A percentile compares a stretch with the other conserved stretches of the same genome.
These are phyloP conservation scores for Pseudonitzschia delicatissima DNA, from an alignment of 108 stramenopile genomes.

Conservation along the genomic window DNA sequence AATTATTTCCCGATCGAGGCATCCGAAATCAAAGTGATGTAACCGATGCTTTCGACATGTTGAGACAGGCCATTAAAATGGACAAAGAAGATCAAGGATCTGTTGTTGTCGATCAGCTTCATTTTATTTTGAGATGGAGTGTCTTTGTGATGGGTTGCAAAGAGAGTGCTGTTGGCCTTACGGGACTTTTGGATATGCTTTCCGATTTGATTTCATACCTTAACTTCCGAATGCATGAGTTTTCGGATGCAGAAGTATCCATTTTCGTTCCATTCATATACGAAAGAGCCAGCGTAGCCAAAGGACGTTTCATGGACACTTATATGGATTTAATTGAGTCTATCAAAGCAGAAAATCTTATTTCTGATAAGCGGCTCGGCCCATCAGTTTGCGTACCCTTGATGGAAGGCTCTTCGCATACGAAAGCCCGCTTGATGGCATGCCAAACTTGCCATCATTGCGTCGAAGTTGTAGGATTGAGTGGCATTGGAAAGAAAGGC, in stretches of 20 bases:
- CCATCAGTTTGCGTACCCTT: slow-evolving; percentile 64
- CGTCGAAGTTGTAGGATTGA: slow-evolving; percentile 54
- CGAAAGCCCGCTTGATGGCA: slow-evolving; percentile 63
- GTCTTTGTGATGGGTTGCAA: slow-evolving; percentile 61
- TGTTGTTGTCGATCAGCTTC: slow-evolving; percentile 58
- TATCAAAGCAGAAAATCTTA: slow-evolving; percentile 40
- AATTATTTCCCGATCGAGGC: slow-evolving; percentile 67
- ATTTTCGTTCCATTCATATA: slow-evolving; percentile 68
- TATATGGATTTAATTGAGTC: slow-evolving; percentile 49
- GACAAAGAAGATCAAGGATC: slow-evolving; percentile 40
- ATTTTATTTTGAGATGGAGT: slow-evolving; percentile 76
- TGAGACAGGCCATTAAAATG: slow-evolving; percentile 52
- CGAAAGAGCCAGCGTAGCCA: slow-evolving; percentile 75
- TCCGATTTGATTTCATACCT: slow-evolving; percentile 43
- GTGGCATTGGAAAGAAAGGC: slow-evolving; percentile 78
- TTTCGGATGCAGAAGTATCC: slow-evolving; percentile 60
- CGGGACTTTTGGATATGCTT: slow-evolving; percentile 54
- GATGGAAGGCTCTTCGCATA: slow-evolving; percentile 56
- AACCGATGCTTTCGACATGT: slow-evolving; percentile 54
- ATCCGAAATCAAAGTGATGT: slow-evolving; percentile 77
- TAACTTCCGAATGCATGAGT: slow-evolving; percentile 34
- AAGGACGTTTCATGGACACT: slow-evolving; percentile 59
- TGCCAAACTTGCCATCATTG: slow-evolving; percentile 55
- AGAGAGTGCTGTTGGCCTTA: slow-evolving; percentile 74
- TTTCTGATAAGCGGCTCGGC: slow-evolving; percentile 56